Evolutionary conservation across 805 yeast genomes (phyloP).

Genomic region (Scheffersomyces amazonensis): DNA sequence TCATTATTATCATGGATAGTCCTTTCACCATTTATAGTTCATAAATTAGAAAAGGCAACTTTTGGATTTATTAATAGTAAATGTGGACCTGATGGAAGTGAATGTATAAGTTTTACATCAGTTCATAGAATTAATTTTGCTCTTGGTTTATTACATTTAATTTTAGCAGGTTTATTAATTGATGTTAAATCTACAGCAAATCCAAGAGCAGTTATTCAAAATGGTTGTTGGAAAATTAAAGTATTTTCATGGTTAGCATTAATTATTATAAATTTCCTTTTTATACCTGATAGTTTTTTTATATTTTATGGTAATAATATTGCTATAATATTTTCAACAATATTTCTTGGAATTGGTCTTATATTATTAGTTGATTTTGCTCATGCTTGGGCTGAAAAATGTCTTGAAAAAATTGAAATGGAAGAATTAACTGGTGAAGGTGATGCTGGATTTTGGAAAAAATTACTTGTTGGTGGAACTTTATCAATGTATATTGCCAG

Average conservation of each 20-base stretch:
- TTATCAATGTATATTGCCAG: constrained; percentile 77
- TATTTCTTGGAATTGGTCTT: constrained; percentile 86
- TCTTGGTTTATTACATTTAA: constrained; percentile 72
- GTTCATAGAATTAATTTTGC: constrained; percentile 93
- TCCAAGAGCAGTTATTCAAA: constrained; percentile 80
- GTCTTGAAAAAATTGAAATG: constrained; percentile 85
- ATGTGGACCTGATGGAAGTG: constrained; percentile 70
- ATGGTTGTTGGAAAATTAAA: constrained; percentile 88
- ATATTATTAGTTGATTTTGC: constrained; percentile 93
- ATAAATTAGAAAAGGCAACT: constrained; percentile 68
- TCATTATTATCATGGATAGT: constrained; percentile 91
- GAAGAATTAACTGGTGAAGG: constrained; percentile 55
- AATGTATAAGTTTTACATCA: constrained; percentile 85
- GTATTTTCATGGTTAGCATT: constrained; percentile 56
- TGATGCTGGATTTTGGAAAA: constrained; percentile 69
- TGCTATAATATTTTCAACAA: constrained; percentile 77
- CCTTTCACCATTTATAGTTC: constrained; percentile 74
- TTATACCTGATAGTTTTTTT: constrained; percentile 82
- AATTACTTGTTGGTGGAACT: constrained; percentile 82
- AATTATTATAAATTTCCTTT: constrained; percentile 59
- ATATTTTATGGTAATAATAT: constrained; percentile 88
- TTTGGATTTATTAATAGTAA: constrained; percentile 66
- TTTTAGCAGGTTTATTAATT: constrained; percentile 62
- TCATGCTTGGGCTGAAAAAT: constrained; percentile 97
- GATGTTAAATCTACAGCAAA: constrained; percentile 77